Evolutionary conservation across 306 rosid species (phyloP).

Genomic region (Crotalaria pallida): DNA sequence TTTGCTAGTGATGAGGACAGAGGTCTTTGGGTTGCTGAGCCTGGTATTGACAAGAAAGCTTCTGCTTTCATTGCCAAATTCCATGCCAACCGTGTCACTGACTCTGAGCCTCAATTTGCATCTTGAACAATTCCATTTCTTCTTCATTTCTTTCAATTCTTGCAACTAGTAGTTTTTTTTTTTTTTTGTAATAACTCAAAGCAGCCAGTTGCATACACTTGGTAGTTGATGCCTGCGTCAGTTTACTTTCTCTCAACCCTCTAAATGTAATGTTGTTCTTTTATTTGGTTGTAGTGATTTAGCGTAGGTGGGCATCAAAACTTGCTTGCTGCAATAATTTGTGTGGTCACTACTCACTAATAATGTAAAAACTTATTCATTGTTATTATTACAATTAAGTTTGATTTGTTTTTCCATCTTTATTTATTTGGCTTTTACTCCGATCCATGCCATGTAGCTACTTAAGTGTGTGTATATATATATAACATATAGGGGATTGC

Average conservation of each 20-base stretch:
- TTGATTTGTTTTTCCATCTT: neutral
- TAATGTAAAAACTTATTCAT: constrained; percentile 36
- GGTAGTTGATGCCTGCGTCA: neutral
- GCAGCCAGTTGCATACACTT: constrained; percentile 8
- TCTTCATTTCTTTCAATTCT: constrained; percentile 2
- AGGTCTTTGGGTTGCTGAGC: constrained; percentile 80
- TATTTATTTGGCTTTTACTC: neutral
- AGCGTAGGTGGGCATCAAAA: constrained; percentile 22
- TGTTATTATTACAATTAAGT: neutral
- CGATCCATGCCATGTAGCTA: neutral
- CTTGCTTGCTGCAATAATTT: constrained; percentile 21
- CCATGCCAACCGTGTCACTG: constrained; percentile 51
- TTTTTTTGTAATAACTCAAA: neutral
- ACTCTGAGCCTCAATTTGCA: constrained; percentile 47
- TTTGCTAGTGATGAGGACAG: constrained; percentile 82
- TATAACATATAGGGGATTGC: too few relatives aligned
- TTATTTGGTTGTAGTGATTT: neutral
- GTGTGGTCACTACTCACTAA: constrained; percentile 26
- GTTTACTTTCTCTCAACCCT: neutral
- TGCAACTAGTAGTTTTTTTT: neutral
- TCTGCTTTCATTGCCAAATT: constrained; percentile 76
- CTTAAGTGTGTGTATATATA: too few relatives aligned
- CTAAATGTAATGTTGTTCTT: neutral
- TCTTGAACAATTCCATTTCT: neutral
- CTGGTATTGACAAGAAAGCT: constrained; percentile 82